phyloP scores from a whole-genome alignment of 495 filamentous ascomycete species.

The Sphaerosporella brunnea region DNA sequence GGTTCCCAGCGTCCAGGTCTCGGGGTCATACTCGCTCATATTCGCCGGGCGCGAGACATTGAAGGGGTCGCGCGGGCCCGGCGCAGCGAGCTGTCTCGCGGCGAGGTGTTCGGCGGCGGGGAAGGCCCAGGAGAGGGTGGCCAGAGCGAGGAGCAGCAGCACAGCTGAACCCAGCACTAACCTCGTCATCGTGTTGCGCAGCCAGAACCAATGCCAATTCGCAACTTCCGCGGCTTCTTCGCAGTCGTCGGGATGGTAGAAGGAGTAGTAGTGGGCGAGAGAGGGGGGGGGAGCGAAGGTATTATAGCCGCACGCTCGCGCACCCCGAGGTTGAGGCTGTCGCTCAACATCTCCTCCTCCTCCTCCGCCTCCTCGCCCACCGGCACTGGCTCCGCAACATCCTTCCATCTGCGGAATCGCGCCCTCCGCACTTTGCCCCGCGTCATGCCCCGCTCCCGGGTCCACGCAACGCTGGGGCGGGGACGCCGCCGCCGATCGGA shows the following conservation, averaged over 20 bases:
- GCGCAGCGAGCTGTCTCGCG: constrained; percentile 15
- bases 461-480: no score
- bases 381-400: no score
- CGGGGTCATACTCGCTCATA: constrained; percentile 18
- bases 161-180: background rate
- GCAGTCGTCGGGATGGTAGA: constrained; percentile 1
- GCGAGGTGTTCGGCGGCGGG: background rate
- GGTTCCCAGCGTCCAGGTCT: constrained; percentile 42
- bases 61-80: constrained; percentile 13
- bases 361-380: no score
- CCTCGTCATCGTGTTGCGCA: background rate
- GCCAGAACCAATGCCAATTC: background rate
- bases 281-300: background rate
- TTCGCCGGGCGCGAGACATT: constrained; percentile 15
- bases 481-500: no score
- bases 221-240: background rate
- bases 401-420: no score
- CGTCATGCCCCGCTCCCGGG: no score
- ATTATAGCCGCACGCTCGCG: no score
- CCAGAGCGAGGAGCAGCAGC: background rate
- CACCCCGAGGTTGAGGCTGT: no score
- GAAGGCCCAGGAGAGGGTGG: background rate
- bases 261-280: background rate
- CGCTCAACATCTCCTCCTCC: no score
- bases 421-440: no score